These are phyloP conservation scores for Plasmodium vinckei DNA, from an alignment of 169 alveolate species.

Conservation along the genomic window DNA sequence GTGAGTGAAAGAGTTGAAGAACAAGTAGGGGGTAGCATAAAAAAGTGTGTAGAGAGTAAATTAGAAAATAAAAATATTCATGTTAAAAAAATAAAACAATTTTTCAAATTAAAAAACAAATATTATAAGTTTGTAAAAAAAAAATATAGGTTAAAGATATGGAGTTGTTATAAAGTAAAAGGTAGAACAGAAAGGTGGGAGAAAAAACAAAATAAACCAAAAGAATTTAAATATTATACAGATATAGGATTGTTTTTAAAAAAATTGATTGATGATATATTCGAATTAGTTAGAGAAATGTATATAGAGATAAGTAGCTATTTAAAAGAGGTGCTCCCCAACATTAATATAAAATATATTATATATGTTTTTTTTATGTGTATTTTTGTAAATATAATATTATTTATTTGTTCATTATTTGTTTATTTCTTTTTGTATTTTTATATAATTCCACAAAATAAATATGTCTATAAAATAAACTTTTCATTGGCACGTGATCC, in stretches of 20 bases:
- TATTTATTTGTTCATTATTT: constrained; percentile 30
- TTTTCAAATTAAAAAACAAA: constrained; percentile 50
- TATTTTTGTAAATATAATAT: constrained; percentile 20
- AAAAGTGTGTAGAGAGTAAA: not conserved
- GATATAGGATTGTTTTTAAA: not conserved
- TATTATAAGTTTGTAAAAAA: not conserved
- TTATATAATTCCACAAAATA: constrained; percentile 61
- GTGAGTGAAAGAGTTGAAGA: not conserved
- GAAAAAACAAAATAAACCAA: not conserved
- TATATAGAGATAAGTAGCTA: constrained; percentile 5
- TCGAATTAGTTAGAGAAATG: not conserved
- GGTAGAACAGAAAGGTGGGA: not conserved
- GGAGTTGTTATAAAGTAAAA: constrained; percentile 6
- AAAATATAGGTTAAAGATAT: constrained; percentile 11
- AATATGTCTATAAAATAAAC: constrained; percentile 30
- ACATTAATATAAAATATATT: constrained; percentile 21
- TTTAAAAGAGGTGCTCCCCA: constrained; percentile 1
- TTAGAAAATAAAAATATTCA: not conserved
- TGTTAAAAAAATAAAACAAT: constrained; percentile 12
- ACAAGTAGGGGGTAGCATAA: not conserved
- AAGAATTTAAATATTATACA: constrained; percentile 2
- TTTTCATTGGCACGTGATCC: constrained; percentile 33
- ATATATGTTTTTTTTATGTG: constrained; percentile 22
- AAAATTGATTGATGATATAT: no score
- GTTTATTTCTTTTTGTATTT: constrained; percentile 38